Evolutionary conservation across 2,329 filamentous ascomycete genomes (phyloP), one percentile per base, ranked within the genome.

Genomic region (Trichoderma sp.): DNA sequence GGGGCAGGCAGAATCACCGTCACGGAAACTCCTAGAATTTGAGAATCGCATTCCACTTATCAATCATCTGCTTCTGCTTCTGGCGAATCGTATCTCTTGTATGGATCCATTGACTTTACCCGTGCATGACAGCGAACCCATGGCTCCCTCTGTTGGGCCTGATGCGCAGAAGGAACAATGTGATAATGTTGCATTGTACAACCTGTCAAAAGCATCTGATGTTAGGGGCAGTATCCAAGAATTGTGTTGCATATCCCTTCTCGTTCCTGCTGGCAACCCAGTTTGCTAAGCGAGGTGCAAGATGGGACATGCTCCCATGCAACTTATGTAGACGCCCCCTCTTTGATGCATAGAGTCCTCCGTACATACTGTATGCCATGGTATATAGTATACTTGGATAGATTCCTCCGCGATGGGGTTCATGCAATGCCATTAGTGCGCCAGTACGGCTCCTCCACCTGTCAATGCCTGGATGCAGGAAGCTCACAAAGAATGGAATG

Each of bases 361-460:
- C 39, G 39, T 43, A 43, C 18, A 39, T 39, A 8, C 36, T 39
- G 15, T 43, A 43, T 43, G 36, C 36, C 36, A 43, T 3, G 36
- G 39, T 68, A 47, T n/a, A 64, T 64, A 32, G 9, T 30, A 28
- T 43, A 30, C 51, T 58, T 39, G 24, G 14, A 43, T 67, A 39
- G 51, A 39, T 58, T n/a, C 21, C 64, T 67, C 51, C 32, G 51
- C 18, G 24, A 58, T 21, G 51, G 51, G 51, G 65, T 68, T 60
- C 57, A 70, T 70, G 57, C 56, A 62, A 36, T 30, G 6, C 4
- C 14, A 14, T 62, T 51, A 62, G 66, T 47, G 57, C 56, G 21
- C 21, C 43, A 62, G n/a, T 62, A 53, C 28, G 39, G 47, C 66
- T 68, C 65, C 66, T 69, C 66, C 56, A 62, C 66, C 66, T 53